Evolutionary conservation across 495 filamentous ascomycete genomes (phyloP), one percentile per base, ranked within the genome.

Genomic region (Daldinia grandis): DNA sequence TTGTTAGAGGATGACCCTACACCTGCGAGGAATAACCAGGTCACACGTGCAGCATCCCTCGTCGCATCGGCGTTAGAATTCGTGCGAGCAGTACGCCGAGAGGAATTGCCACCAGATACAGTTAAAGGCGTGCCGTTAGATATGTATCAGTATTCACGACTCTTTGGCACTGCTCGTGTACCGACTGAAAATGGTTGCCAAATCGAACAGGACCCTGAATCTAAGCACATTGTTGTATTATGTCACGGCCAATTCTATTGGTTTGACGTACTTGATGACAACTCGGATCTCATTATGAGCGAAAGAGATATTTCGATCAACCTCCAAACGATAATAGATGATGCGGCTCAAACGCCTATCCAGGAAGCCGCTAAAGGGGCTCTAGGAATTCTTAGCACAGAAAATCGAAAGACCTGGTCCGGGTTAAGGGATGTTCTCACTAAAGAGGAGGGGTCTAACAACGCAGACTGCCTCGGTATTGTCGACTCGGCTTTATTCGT

Each of bases 171-270:
- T 2, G 94, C 95, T 62, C 90, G 95, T 68, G 90, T 99, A 17
- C 95, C 95, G 0, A 98, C 95, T 28, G 93, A 97, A 33, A 92
- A 95, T 78, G 95, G 95, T 9, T 99, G 95, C 76, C 90, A 97
- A 62, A 99, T 99, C 76, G 93, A 93, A 68, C 95, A 97, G 76
- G 94, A 98, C 76, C 90, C 93, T 1, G 86, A 87, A 3, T 89
- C 94, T 15, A 96, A 92, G 80, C 95, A 99, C 78, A 84, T 98
- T 49, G 91, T 97, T n/a, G 92, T 98, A 25, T 83, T 98, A 78
- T 97, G 93, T 74, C 92, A 93, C 69, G 96, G 96, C 10, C 95
- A 99, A 70, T 97, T 98, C 80, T 99, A 99, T 75, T 99, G 95
- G 95, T 99, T 98, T 73, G 95, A 99, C 78, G 95, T 97, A 2